Conservation (phyloP, 140 eudicot genomes). For the Senecio squalidus region DNA sequence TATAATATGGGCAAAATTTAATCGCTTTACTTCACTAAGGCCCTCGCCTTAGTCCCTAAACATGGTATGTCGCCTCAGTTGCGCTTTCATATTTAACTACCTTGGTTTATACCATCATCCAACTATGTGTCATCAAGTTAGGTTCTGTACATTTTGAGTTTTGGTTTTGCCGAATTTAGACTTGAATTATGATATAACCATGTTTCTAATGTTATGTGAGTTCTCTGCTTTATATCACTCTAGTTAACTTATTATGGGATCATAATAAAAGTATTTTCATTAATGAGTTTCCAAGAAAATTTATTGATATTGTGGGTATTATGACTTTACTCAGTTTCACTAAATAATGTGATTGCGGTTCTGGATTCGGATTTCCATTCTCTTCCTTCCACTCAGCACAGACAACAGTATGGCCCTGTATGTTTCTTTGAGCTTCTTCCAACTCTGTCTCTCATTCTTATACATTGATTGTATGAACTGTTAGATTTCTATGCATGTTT, state of each 20-base stretch:
- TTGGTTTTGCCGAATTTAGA: no score
- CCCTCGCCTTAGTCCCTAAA: no score
- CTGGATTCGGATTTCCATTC: constrained; percentile 99
- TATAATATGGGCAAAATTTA: no score
- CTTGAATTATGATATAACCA: background rate
- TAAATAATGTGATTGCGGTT: constrained; percentile 93
- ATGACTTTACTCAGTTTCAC: constrained; percentile 53
- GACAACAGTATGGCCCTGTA: constrained; percentile 98
- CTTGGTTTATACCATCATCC: no score
- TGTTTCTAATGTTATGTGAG: background rate
- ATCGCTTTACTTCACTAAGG: no score
- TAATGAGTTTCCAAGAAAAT: constrained; percentile 5
- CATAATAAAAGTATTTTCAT: background rate
- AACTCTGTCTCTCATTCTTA: background rate
- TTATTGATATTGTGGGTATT: constrained; percentile 16
- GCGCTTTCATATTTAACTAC: no score
- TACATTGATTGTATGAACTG: background rate
- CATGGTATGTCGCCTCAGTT: no score
- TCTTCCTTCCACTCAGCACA: constrained; percentile 91
- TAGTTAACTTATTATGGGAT: background rate
- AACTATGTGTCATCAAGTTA: background rate
- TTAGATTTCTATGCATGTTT: background rate
- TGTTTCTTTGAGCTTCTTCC: constrained; percentile 31
- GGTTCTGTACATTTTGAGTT: background rate
- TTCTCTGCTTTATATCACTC: background rate